These are phyloP conservation scores for Hymenoscyphus salicellus DNA, from an alignment of 2,329 filamentous ascomycete species.

Conservation along the genomic window DNA sequence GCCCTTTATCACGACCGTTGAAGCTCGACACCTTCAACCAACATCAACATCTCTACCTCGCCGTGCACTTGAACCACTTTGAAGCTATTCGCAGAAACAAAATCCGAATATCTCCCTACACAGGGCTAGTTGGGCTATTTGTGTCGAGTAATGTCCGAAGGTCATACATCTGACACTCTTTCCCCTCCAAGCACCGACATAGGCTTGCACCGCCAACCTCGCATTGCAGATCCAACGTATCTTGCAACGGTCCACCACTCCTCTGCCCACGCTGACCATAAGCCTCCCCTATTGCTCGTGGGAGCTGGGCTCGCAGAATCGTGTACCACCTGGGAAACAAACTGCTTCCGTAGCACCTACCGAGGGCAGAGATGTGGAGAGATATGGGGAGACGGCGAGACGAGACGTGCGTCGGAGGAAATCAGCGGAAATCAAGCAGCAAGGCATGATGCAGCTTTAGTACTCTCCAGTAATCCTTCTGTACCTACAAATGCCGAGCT, in stretches of 20 bases:
- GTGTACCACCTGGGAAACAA: neutral
- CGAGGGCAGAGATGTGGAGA: neutral
- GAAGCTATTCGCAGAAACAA: too few relatives aligned
- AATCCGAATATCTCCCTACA: neutral
- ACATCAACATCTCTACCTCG: too few relatives aligned
- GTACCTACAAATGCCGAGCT: neutral
- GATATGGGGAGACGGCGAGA: too few relatives aligned
- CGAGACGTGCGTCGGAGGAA: neutral
- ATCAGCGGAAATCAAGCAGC: neutral
- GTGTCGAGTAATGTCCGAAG: neutral
- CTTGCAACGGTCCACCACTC: neutral
- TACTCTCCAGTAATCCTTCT: neutral
- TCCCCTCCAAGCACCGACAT: neutral
- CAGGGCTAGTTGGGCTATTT: neutral
- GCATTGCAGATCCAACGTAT: neutral
- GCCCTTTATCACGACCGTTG: too few relatives aligned
- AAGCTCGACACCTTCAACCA: too few relatives aligned
- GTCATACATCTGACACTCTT: conserved; percentile 1
- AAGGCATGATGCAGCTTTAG: neutral
- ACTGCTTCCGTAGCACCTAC: neutral
- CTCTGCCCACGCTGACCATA: neutral
- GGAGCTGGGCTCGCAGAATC: neutral
- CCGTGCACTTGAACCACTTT: too few relatives aligned
- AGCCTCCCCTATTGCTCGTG: neutral
- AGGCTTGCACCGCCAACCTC: neutral